These are phyloP conservation scores for Conringia planisiliqua DNA, from an alignment of 345 rosid species.

Conservation along the genomic window DNA sequence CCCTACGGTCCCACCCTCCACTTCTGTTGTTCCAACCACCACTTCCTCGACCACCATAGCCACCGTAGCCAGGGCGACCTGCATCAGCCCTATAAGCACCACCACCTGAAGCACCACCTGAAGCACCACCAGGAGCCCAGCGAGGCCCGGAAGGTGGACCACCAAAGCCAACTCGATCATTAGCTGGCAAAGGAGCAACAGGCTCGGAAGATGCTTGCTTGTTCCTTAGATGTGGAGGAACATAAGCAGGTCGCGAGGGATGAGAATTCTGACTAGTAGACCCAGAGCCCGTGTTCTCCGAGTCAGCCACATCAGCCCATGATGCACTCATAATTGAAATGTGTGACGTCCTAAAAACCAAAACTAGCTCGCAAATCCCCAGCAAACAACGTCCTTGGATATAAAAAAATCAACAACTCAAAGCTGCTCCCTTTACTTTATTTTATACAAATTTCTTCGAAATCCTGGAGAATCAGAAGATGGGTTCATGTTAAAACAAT, in stretches of 20 bases:
- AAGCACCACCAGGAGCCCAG: constrained; percentile 43
- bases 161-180: constrained; percentile 40
- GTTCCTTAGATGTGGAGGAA: constrained; percentile 90
- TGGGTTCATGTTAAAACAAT: not conserved
- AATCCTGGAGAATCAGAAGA: constrained; percentile 25
- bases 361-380: constrained; percentile 13
- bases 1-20: constrained; percentile 84
- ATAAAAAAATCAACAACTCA: not conserved
- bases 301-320: constrained; percentile 98
- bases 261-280: constrained; percentile 39
- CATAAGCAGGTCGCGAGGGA: constrained; percentile 51
- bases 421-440: constrained; percentile 5
- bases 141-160: constrained; percentile 58
- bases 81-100: constrained; percentile 33
- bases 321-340: constrained; percentile 56
- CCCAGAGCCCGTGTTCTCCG: constrained; percentile 62
- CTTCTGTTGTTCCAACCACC: constrained; percentile 63
- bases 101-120: constrained; percentile 29
- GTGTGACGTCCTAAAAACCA: not conserved
- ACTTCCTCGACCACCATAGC: constrained; percentile 43
- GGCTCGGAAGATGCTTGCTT: constrained; percentile 50
- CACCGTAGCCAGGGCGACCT: constrained; percentile 26
- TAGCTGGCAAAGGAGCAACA: constrained; percentile 36
- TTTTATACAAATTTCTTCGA: not conserved
- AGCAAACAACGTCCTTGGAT: not conserved